A percentile compares a stretch with the other conserved stretches of the same genome.
Evolutionary conservation across 805 yeast species (phyloP).

Genomic region (Candida maris): DNA sequence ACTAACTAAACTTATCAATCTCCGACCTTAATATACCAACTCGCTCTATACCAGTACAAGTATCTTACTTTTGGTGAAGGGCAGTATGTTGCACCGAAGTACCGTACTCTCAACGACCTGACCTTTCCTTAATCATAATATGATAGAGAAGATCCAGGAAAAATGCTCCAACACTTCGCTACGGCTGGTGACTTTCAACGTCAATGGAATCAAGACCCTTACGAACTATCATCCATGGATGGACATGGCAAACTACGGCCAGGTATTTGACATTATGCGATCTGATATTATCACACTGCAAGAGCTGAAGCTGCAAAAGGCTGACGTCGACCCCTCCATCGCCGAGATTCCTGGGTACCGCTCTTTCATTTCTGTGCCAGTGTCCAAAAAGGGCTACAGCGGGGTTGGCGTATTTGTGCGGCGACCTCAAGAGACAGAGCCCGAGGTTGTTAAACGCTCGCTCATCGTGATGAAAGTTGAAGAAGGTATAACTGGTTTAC

Average conservation of each 20-base stretch:
- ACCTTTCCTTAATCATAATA: background rate
- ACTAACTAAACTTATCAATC: background rate
- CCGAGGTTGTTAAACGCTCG: constrained; percentile 30
- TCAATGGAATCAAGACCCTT: constrained; percentile 78
- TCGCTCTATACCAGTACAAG: background rate
- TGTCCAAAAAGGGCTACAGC: constrained; percentile 72
- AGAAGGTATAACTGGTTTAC: constrained; percentile 83
- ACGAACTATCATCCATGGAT: constrained; percentile 86
- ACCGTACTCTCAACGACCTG: no score
- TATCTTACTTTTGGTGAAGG: background rate
- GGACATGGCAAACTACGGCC: constrained; percentile 36
- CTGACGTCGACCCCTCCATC: constrained; percentile 36
- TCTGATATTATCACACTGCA: constrained; percentile 85
- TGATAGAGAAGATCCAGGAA: constrained; percentile 6
- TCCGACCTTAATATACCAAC: background rate
- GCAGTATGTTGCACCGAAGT: no score
- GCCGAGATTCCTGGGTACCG: constrained; percentile 51
- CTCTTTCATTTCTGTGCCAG: constrained; percentile 68
- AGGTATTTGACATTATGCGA: constrained; percentile 49
- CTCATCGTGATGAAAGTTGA: constrained; percentile 70
- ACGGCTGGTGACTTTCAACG: constrained; percentile 58
- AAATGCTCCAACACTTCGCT: constrained; percentile 14
- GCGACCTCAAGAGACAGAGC: constrained; percentile 43
- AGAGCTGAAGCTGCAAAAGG: constrained; percentile 70
- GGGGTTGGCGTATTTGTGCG: constrained; percentile 87